phyloP scores from a whole-genome alignment of 176 grass and related monocot species.

The Rhynchospora breviuscula region DNA sequence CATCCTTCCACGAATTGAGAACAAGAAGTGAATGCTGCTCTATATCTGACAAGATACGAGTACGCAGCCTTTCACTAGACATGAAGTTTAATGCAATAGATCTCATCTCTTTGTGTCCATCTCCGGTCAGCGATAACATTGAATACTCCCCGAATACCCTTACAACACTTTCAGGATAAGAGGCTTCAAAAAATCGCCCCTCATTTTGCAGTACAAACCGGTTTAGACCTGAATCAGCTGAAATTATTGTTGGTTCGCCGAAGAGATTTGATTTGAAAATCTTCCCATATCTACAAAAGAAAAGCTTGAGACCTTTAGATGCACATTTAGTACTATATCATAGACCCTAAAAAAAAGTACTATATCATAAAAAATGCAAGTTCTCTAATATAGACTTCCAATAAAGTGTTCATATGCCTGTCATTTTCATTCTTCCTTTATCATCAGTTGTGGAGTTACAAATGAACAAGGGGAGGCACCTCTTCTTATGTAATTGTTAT shows the following conservation, averaged over 20 bases:
- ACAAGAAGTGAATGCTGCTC: constrained; percentile 18
- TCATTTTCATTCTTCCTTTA: not conserved
- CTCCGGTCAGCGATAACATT: constrained; percentile 15
- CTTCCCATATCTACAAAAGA: constrained; percentile 30
- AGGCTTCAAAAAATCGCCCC: constrained; percentile 24
- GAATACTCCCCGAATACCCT: constrained; percentile 30
- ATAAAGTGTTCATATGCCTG: not conserved
- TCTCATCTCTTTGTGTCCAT: constrained; percentile 31
- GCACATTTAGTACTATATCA: not conserved
- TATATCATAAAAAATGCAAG: not conserved
- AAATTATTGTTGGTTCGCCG: constrained; percentile 30
- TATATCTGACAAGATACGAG: constrained; percentile 17
- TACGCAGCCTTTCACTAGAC: constrained; percentile 15
- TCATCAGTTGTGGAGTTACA: too few relatives aligned
- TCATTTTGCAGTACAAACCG: constrained; percentile 32
- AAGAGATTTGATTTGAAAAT: constrained; percentile 31
- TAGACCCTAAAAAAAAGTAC: too few relatives aligned
- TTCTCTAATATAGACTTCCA: not conserved
- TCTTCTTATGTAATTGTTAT: not conserved
- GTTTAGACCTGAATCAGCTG: constrained; percentile 26
- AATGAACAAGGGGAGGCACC: too few relatives aligned
- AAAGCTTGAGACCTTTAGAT: not conserved
- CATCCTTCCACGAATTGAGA: constrained; percentile 28
- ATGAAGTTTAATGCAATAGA: constrained; percentile 32
- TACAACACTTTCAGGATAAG: constrained; percentile 24